Evolutionary conservation across 768 basidiomycete species (phyloP).

Genomic region (Strobilomyces echinocephalus): DNA sequence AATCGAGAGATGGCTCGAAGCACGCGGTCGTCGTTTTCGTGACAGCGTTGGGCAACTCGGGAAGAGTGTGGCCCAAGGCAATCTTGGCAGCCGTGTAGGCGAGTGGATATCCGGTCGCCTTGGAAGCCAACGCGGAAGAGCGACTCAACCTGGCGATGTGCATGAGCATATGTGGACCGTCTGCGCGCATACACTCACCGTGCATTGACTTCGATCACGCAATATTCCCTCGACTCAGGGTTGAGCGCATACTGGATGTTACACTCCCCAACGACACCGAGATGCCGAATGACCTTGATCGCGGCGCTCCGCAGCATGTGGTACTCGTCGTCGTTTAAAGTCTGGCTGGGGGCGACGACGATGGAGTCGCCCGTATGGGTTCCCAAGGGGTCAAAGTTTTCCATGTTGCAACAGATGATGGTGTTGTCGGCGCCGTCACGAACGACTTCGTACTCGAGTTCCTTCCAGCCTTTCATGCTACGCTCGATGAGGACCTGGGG

Average conservation of each 20-base stretch:
- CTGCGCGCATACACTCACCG: constrained; percentile 40
- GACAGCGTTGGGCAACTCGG: constrained; percentile 96
- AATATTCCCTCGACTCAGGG: constrained; percentile 88
- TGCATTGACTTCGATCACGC: constrained; percentile 97
- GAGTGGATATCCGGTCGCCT: constrained; percentile 97
- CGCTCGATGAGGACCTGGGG: constrained; percentile 97
- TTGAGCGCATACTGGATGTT: constrained; percentile 99
- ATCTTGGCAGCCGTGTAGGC: constrained; percentile 99
- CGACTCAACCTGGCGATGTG: constrained; percentile 55
- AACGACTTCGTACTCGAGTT: constrained; percentile 98
- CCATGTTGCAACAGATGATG: constrained; percentile 99
- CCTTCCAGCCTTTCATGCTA: constrained; percentile 99
- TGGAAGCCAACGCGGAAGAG: constrained; percentile 93
- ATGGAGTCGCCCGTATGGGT: constrained; percentile 99
- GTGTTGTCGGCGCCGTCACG: constrained; percentile 98
- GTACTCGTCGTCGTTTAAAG: constrained; percentile 95
- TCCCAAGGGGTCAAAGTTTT: constrained; percentile 98
- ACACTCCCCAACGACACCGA: constrained; percentile 91
- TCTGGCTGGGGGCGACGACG: constrained; percentile 98
- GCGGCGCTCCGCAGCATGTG: constrained; percentile 98
- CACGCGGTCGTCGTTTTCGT: constrained; percentile 99
- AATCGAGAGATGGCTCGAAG: constrained; percentile 97
- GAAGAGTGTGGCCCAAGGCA: constrained; percentile 94
- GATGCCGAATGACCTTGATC: constrained; percentile 89
- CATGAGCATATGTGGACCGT: neutral